A percentile compares a stretch with the other conserved stretches of the same genome.
phyloP scores from a whole-genome alignment of 73 alveolate genomes.

The Durusdinium trenchii region DNA sequence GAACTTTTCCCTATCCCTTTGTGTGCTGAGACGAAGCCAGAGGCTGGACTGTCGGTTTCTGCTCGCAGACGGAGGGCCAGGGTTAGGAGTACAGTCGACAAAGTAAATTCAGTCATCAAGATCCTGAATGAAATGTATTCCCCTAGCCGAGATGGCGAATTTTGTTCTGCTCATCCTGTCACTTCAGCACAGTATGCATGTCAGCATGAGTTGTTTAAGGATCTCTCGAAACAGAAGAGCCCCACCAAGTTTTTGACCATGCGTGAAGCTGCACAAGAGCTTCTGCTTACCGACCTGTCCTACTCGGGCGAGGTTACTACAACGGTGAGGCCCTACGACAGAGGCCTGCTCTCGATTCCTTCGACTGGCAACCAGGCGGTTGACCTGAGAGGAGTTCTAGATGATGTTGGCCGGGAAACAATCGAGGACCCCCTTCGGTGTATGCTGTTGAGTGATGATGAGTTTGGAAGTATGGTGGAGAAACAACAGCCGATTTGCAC shows the following conservation, averaged over 20 bases:
- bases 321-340: neutral
- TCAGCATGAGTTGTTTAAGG: neutral
- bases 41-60: neutral
- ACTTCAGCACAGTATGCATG: neutral
- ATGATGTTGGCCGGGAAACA: neutral
- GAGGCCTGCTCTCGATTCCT: neutral
- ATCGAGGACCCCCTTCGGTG: neutral
- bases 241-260: neutral
- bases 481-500: neutral
- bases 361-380: neutral
- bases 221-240: neutral
- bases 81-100: neutral
- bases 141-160: neutral
- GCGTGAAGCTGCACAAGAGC: constrained; percentile 50
- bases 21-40: neutral
- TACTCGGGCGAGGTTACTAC: neutral
- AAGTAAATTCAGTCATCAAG: neutral
- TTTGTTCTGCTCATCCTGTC: neutral
- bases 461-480: neutral
- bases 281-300: neutral
- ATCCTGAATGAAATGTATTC: neutral
- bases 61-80: neutral
- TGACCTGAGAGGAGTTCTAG: neutral
- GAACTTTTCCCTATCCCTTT: constrained; percentile 18
- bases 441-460: neutral